Evolutionary conservation across 768 basidiomycete genomes (phyloP), one percentile per base, ranked within the genome.

Genomic region (Paxillus involutus): DNA sequence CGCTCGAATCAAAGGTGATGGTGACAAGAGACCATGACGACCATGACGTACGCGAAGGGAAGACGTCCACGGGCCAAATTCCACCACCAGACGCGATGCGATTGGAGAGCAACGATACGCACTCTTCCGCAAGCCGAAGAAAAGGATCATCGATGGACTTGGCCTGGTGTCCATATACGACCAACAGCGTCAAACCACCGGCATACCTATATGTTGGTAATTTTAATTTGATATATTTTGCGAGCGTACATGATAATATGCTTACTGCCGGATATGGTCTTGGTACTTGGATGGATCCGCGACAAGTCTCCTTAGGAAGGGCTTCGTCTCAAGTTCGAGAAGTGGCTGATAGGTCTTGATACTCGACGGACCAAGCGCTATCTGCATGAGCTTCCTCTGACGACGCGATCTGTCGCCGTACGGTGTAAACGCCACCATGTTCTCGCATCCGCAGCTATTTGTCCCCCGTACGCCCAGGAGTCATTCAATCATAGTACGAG

Each of bases 381-480:
- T 78, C 64, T 84, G 82, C 71, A 89, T 80, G 41, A 89, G 78
- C 59, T 71, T 80, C 60, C 88, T 82, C 66, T 88, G 86, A 21
- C 85, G 80, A 53, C 80, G 82, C 43, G 76, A 77, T 62, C 77
- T 75, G 56, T 86, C 84, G 33, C 82, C 81, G 62, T 89, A 87
- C 16, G 77, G 75, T 5, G 84, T 85, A 66, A 89, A 88, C 2
- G 84, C 85, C 50, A 84, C 80, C 83, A 88, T 87, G 64, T 85
- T 81, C 61, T 86, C 77, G 66, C 85, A 86, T 37, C 84, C 84
- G 60, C 85, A 71, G 16, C 72, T 76, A 55, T 58, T 59, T 57
- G 55, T 40, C 16, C 3, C 10, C 47, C 37, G 54, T 54, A 47
- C 50, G 52, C 57, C 53, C 40, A 33, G 10, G 36, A 4, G 41